Evolutionary conservation across 805 yeast species (phyloP).

Genomic region (Kazachstania viticola): DNA sequence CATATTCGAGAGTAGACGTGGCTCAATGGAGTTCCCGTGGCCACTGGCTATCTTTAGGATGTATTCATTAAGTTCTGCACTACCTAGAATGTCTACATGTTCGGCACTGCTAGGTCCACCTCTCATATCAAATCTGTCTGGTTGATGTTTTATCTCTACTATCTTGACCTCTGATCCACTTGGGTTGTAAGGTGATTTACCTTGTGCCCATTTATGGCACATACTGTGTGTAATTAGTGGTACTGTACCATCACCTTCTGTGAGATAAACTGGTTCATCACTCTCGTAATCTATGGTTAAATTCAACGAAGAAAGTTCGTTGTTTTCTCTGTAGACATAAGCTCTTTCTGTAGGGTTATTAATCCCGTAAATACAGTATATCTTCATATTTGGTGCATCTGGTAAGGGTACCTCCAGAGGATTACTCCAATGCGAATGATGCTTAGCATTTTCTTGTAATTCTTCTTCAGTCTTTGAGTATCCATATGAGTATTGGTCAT

Average conservation of each 20-base stretch:
- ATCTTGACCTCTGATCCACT: slow-evolving; percentile 59
- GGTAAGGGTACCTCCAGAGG: slow-evolving; percentile 91
- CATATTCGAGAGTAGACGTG: slow-evolving; percentile 46
- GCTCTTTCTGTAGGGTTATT: slow-evolving; percentile 95
- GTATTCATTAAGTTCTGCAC: slow-evolving; percentile 84
- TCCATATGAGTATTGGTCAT: slow-evolving; percentile 71
- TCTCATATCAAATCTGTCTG: slow-evolving; percentile 84
- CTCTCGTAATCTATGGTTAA: slow-evolving; percentile 60
- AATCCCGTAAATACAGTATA: slow-evolving; percentile 89
- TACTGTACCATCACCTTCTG: slow-evolving; percentile 96
- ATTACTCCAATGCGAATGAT: slow-evolving; percentile 80
- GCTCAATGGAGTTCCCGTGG: slow-evolving; percentile 52
- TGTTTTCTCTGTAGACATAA: slow-evolving; percentile 58
- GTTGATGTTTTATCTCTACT: slow-evolving; percentile 89
- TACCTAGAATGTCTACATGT: slow-evolving; percentile 92
- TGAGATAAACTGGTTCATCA: slow-evolving; percentile 55
- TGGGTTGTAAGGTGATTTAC: slow-evolving; percentile 62
- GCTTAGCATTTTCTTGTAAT: slow-evolving; percentile 51
- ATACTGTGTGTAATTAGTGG: slow-evolving; percentile 76
- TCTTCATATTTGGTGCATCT: slow-evolving; percentile 82
- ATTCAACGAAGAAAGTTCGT: slow-evolving; percentile 44
- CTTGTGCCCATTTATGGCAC: slow-evolving; percentile 83
- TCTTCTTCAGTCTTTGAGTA: slow-evolving; percentile 50
- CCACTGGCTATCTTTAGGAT: slow-evolving; percentile 78
- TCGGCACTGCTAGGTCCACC: slow-evolving; percentile 98